Base-by-base conservation (phyloP, 352 stramenopile species). In the Globisporangium echinulatum region DNA sequence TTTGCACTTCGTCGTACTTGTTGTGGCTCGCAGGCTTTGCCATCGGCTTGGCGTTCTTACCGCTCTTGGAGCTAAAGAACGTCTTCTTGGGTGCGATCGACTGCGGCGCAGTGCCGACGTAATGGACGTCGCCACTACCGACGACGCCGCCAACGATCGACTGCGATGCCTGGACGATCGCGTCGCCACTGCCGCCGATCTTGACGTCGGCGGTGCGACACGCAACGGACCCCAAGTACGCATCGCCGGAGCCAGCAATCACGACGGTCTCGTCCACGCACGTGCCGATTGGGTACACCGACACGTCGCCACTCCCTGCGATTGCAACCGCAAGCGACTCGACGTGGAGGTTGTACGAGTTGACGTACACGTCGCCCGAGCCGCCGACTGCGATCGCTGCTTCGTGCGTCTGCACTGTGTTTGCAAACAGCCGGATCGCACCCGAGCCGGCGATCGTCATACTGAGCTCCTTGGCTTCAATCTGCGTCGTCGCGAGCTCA, bases 181-280 rank as follows among this genome's bases (percentile, higher is more conserved):
- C 54, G 14, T 62, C 52, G 33, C 76, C 76, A 43, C 55, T 67
- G 48, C 76, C 76, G 9, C 73, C 42, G 11, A 86, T 66, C 15
- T 39, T 69, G 11, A 83, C 61, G 19, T 74, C 64, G 4, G 68
- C 63, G 49, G 68, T 61, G 5, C 72, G 70, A 38, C 67, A 77
- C n/a, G 67, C 67, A 46, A 81, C 71, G 0, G 75, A 79, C 9
- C 61, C 76, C 0, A 74, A 33, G 15, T 69, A 68, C 46, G 83
- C 61, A 25, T 59, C 56, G 1, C 76, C 79, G n/a, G 73, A 67
- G 7, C 77, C 77, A 7, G 75, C 68, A 47, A 87, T 37, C 58
- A 67, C 71, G 53, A 89, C 49, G 15, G 67, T 71, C 60, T 87
- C 62, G 48, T 80, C 75, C 13, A 74, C 55, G 6, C 76, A 72